Conservation (phyloP, 2,329 filamentous ascomycete genomes). For the Penicillium corylophilum region DNA sequence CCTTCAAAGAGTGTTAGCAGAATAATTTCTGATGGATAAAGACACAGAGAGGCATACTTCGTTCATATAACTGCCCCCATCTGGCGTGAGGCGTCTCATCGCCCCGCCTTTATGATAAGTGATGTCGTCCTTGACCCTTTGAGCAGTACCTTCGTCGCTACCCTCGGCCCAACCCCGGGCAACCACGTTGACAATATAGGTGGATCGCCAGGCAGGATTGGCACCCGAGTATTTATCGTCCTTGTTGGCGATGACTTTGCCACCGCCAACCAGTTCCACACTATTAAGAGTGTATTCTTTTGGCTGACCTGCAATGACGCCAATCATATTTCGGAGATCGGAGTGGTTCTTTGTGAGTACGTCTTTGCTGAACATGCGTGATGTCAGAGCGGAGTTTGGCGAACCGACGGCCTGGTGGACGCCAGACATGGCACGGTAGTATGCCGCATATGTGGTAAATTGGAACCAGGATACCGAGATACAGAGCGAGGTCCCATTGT, state of each 20-base stretch:
- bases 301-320: background rate
- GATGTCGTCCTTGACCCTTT: constrained; percentile 29
- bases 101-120: constrained; percentile 32
- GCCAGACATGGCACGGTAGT: constrained; percentile 29
- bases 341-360: background rate
- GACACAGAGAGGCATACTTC: constrained; percentile 19
- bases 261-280: constrained; percentile 26
- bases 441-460: constrained; percentile 28
- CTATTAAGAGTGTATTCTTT: constrained; percentile 20
- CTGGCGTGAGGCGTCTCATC: constrained; percentile 32
- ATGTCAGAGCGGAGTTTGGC: constrained; percentile 20
- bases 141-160: constrained; percentile 3
- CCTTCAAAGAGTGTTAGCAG: constrained; percentile 1
- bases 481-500: background rate
- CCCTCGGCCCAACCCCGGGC: constrained; percentile 18
- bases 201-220: constrained; percentile 53
- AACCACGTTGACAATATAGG: constrained; percentile 36
- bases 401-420: constrained; percentile 23
- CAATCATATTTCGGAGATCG: background rate
- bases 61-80: constrained; percentile 39
- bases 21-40: background rate
- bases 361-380: constrained; percentile 24
- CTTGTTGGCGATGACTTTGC: constrained; percentile 35
- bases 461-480: constrained; percentile 20
- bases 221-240: constrained; percentile 43